These are phyloP conservation scores for Zygoascus sp. DNA, from an alignment of 1,139 yeast species.

Conservation along the genomic window DNA sequence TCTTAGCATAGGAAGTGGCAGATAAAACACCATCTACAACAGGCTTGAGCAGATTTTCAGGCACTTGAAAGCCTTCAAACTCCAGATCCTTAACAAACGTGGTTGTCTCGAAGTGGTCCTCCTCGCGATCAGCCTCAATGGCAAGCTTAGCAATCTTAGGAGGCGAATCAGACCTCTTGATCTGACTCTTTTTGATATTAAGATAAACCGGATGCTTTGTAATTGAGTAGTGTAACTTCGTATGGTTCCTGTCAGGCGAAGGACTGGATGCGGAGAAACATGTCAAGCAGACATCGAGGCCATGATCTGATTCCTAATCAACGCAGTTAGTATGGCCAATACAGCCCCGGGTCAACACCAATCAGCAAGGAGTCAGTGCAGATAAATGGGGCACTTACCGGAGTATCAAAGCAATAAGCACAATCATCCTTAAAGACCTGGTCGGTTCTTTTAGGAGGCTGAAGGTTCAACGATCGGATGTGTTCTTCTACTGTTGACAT, in stretches of 20 bases:
- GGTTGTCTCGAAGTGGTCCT: constrained; percentile 56
- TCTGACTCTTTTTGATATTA: constrained; percentile 50
- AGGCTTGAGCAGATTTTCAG: constrained; percentile 17
- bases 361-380: too few species aligned
- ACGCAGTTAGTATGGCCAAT: too few species aligned
- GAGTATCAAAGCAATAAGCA: constrained; percentile 71
- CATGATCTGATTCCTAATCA: constrained; percentile 45
- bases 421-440: constrained; percentile 76
- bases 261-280: constrained; percentile 65
- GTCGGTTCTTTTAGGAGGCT: constrained; percentile 23
- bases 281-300: constrained; percentile 67
- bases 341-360: too few species aligned
- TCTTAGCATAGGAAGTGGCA: constrained; percentile 61
- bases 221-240: constrained; percentile 47
- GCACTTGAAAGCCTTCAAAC: constrained; percentile 21
- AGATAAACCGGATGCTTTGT: constrained; percentile 54
- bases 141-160: constrained; percentile 69
- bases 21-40: constrained; percentile 49
- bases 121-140: constrained; percentile 63
- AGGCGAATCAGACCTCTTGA: constrained; percentile 37
- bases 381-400: constrained; percentile 40
- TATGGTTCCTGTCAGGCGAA: constrained; percentile 46
- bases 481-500: constrained; percentile 15
- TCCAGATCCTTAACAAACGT: constrained; percentile 44
- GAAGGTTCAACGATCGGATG: constrained; percentile 17